Conservation (phyloP, 257 asterid species). For the Petunia secreta region DNA sequence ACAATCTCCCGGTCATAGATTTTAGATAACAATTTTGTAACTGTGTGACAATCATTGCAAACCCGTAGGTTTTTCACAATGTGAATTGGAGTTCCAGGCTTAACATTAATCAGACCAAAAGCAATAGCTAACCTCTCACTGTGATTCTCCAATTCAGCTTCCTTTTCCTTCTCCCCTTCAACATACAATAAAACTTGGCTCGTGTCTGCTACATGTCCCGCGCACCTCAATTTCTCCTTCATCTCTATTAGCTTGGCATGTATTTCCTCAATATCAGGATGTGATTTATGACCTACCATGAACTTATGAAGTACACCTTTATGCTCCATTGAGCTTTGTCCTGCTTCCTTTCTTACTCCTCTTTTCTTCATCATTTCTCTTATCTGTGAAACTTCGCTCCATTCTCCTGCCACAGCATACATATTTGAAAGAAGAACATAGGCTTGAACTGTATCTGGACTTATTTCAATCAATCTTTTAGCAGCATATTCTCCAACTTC, state of each 20-base stretch:
- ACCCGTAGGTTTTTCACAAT: slow-evolving; percentile 27
- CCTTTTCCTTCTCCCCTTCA: slow-evolving; percentile 26
- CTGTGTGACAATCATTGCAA: slow-evolving; percentile 19
- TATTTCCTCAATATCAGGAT: slow-evolving; percentile 19
- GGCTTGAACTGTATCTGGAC: slow-evolving; percentile 16
- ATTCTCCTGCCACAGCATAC: slow-evolving; percentile 25
- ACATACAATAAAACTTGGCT: slow-evolving; percentile 24
- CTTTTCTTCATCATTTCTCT: slow-evolving; percentile 28
- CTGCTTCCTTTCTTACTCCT: slow-evolving; percentile 26
- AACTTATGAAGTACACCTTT: slow-evolving; percentile 24
- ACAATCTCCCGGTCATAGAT: slow-evolving; percentile 24
- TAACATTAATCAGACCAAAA: slow-evolving; percentile 28
- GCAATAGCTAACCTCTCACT: slow-evolving; percentile 35
- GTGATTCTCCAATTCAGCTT: slow-evolving; percentile 31
- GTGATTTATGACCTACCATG: slow-evolving; percentile 30
- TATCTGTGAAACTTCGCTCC: slow-evolving; percentile 23
- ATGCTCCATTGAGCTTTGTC: slow-evolving; percentile 30
- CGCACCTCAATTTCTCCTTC: slow-evolving; percentile 19
- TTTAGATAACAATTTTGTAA: slow-evolving; percentile 17
- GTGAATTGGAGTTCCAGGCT: neutral
- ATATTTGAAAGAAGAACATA: slow-evolving; percentile 30
- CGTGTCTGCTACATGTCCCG: slow-evolving; percentile 24
- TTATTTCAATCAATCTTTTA: slow-evolving; percentile 15
- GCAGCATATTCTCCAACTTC: slow-evolving; percentile 32
- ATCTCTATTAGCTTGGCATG: slow-evolving; percentile 28